phyloP scores from a whole-genome alignment of 2,329 filamentous ascomycete genomes.

The Sodiomyces alkalinus region DNA sequence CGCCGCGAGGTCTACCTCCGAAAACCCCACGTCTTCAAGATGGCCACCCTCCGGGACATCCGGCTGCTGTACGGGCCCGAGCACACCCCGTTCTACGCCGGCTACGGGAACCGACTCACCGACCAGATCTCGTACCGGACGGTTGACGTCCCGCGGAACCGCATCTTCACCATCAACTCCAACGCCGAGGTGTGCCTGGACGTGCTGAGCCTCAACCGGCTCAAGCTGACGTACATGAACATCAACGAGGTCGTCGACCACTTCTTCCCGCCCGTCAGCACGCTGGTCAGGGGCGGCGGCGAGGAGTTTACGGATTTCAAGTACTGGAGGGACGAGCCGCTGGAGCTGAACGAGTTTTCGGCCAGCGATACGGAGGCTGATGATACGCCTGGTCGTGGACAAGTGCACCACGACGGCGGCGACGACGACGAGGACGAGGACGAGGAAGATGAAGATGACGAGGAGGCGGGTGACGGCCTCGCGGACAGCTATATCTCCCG shows the following conservation, averaged over 20 bases:
- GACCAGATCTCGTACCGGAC: constrained; percentile 93
- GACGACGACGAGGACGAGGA: constrained; percentile 35
- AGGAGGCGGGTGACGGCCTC: constrained; percentile 26
- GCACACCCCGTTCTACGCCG: constrained; percentile 81
- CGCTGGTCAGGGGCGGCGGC: constrained; percentile 74
- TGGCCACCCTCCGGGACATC: constrained; percentile 93
- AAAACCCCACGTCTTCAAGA: constrained; percentile 98
- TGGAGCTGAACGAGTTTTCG: constrained; percentile 79
- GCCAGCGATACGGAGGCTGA: constrained; percentile 57
- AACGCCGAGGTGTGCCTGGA: constrained; percentile 92
- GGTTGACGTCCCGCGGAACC: constrained; percentile 83
- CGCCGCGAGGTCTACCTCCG: constrained; percentile 85
- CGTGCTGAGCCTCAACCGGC: constrained; percentile 76
- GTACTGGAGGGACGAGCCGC: constrained; percentile 79
- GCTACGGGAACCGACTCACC: constrained; percentile 90
- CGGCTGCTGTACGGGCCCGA: constrained; percentile 69
- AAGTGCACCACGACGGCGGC: no score
- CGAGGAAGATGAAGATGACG: constrained; percentile 31
- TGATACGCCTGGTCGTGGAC: no score
- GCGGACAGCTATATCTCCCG: constrained; percentile 41
- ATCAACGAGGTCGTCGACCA: constrained; percentile 97
- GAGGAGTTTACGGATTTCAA: constrained; percentile 96
- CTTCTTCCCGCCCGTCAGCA: constrained; percentile 86
- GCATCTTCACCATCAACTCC: constrained; percentile 98
- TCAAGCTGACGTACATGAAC: constrained; percentile 92